Evolutionary conservation across 352 stramenopile species (phyloP), one percentile per base, ranked within the genome.

Genomic region (Phytophthora citricola): DNA sequence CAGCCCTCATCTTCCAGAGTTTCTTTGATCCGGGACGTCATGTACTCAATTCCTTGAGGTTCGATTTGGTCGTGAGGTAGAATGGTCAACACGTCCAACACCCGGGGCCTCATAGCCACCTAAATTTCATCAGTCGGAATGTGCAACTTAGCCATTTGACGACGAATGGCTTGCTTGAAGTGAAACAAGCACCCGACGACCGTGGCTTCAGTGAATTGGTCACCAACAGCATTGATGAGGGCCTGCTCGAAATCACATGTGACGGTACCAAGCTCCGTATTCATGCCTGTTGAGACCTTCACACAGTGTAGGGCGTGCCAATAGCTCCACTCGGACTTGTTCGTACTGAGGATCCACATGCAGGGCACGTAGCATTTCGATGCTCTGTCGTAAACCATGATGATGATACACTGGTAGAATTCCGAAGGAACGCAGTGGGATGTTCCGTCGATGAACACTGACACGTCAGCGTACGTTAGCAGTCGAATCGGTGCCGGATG

Each of bases 401-500:
- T 20, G 17, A 20, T 20, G 17, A 20, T 20, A 0, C 17, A 20
- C 17, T 20, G 17, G 17, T 20, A 55, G 14, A 73, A 63, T 0
- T 27, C 8, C 4, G 29, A 40, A 10, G 63, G 58, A 0, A 68
- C 47, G 5, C 56, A 65, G 22, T 58, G 40, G 31, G 73, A 76
- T 2, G 63, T 73, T 0, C 69, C 69, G 20, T 78, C 69, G 0
- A 78, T n/a, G 22, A 78, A 81, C 2, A 75, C 11, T 0, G 57
- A 52, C 15, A 58, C 51, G 12, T 53, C 17, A 1, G 15, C 11
- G 58, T 74, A 74, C 1, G 41, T 58, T 0, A 77, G 52, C 3
- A 72, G 31, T 0, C 43, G 15, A 7, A 77, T 46, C 5, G 75
- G 32, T 4, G 44, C 20, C 17, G 63, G 59, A 50, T 73, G 72